These are phyloP conservation scores for Plasmodium vivax DNA, from an alignment of 169 alveolate genomes.

Conservation along the genomic window DNA sequence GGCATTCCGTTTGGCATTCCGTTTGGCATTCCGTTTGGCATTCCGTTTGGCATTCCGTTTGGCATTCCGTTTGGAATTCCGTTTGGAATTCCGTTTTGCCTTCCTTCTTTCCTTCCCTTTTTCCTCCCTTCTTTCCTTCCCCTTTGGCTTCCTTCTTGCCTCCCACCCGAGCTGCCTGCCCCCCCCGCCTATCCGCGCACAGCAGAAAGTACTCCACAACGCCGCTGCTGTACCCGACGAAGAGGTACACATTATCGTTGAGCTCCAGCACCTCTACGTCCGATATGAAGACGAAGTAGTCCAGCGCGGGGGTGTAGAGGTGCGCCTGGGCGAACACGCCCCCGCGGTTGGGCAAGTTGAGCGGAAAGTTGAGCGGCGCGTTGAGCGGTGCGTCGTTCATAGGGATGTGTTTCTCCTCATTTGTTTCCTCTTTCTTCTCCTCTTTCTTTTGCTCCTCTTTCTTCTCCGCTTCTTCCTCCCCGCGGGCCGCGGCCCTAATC, in stretches of 20 bases:
- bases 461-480: background rate
- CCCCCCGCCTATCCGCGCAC: conserved; percentile 8
- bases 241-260: conserved; percentile 54
- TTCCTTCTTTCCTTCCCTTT: no score
- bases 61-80: no score
- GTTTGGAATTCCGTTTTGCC: no score
- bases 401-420: background rate
- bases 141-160: background rate
- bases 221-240: conserved; percentile 56
- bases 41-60: background rate
- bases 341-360: background rate
- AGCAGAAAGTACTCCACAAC: conserved; percentile 37
- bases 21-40: no score
- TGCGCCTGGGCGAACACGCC: background rate
- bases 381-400: background rate
- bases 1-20: no score
- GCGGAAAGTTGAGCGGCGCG: no score
- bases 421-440: no score
- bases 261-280: conserved; percentile 21
- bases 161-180: background rate
- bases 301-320: background rate
- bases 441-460: background rate
- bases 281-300: conserved; percentile 15
- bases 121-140: no score
- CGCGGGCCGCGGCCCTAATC: background rate